Percentiles rank a stretch among this genome's conserved stretches.
Evolutionary conservation across 2,329 filamentous ascomycete genomes (phyloP).

Genomic region (Sclerotinia borealis): DNA sequence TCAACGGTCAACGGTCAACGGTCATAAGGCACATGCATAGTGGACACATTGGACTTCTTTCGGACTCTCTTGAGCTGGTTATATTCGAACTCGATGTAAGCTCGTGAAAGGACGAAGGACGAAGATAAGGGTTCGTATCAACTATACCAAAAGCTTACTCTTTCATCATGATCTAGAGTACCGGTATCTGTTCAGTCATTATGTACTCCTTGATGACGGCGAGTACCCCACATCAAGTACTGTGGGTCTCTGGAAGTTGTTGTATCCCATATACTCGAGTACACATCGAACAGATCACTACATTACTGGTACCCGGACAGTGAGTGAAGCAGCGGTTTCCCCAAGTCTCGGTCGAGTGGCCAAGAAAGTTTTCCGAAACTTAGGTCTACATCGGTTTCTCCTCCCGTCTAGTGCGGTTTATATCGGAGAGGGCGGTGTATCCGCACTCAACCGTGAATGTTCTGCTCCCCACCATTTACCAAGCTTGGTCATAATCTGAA

Average conservation of each 20-base stretch:
- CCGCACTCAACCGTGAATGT: neutral
- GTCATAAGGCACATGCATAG: neutral
- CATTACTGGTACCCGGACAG: too few species aligned
- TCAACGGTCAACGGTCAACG: too few species aligned
- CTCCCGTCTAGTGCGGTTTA: neutral
- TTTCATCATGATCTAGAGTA: neutral
- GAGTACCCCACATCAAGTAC: neutral
- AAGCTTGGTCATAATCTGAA: neutral
- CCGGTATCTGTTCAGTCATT: slow-evolving; percentile 4
- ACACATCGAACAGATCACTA: too few species aligned
- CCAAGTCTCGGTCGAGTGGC: rapidly evolving
- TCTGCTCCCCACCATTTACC: neutral
- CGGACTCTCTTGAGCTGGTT: neutral
- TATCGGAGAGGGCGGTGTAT: neutral
- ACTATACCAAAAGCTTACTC: neutral
- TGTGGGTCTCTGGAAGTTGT: neutral
- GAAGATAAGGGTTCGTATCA: neutral
- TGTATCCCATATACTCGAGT: too few species aligned
- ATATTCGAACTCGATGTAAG: neutral
- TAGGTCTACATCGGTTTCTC: neutral
- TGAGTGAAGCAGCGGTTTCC: too few species aligned
- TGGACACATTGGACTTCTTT: neutral
- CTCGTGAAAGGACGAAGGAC: neutral
- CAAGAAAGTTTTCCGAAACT: neutral
- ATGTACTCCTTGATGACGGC: neutral